Base-by-base conservation (phyloP, 768 basidiomycete species). In the Pisolithus marmoratus region DNA sequence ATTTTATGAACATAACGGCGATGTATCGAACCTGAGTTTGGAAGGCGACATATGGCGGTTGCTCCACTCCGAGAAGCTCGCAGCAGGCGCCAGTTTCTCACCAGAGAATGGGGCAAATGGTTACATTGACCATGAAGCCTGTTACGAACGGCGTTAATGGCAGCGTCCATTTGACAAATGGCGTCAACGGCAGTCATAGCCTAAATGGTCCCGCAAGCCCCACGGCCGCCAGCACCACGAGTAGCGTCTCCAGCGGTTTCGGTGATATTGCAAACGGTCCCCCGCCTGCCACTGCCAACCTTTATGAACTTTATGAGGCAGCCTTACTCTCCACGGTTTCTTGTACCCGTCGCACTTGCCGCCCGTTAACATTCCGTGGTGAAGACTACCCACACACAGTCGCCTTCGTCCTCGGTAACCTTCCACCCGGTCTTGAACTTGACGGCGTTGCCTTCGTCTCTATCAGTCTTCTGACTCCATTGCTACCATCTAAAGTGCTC, bases 381-480 rank as follows among this genome's bases (percentile, higher is more conserved):
- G 59, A 80, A 14, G 58, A 74, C 5, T 70, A 81, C 43, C 79
- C 90, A 1, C 75, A 79, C 41, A 87, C 83, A 1, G 76, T 89
- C 51, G 63, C 96, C 50, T 77, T 96, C 63, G 73, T 79, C 38
- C 77, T 95, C 43, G 90, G 92, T 5, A 71, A 70, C 11, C 61
- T 73, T 22, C 62, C 72, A 8, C 60, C 79, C 20, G 49, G 71
- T 42, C 61, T 75, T 38, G 65, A 72, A 37, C 59, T 85, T 0
- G 80, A 84, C 5, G 81, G 79, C 22, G 77, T 88, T 17, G 70
- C 79, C 1, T 79, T 91, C 60, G 75, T 90, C 50, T 76, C 78
- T 26, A 64, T 92, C 38, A 74, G 79, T 27, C 76, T 95, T 9
- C 71, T 90, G 55, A 81, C 78, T 56, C 94, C 94, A 9, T 70